Evolutionary conservation across 1,284 basidiomycete genomes (phyloP), one percentile per base, ranked within the genome.

Genomic region (Irpex sp.): DNA sequence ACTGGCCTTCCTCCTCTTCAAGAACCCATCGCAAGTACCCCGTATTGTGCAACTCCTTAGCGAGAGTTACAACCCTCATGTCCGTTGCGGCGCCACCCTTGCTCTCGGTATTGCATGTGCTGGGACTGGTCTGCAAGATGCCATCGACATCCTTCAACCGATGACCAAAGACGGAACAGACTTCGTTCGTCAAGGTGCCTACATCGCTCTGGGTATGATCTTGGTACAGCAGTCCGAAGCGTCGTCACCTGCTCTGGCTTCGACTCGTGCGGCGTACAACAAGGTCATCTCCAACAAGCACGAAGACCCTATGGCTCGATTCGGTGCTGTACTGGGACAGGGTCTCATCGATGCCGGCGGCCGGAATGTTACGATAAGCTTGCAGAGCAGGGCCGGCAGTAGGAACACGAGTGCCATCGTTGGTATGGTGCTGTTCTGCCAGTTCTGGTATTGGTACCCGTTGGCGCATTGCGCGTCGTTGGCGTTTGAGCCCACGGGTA

Each of bases 401-500:
- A 85, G 84, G 68, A 96, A 97, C 75, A 96, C 94, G 69, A 92
- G 86, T 62, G 94, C 96, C 2, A 93, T 98, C 66, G 94, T 98
- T 48, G 96, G 96, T 34, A 96, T 98, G 92, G 88, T 91, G 15
- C 77, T 98, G 72, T 98, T 98, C 80, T 94, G 92, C 71, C 96
- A 98, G 75, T 98, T 98, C 79, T 98, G 96, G 96, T 98, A 98
- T 75, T 98, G 96, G 96, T 98, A 96, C 78, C 96, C 96, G 40
- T 81, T 98, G 34, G 94, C 95, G n/a, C 96, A 97, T 72, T 95
- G 92, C 69, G 90, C 93, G 15, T 92, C 90, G 70, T 80, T 98
- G 67, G 90, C 95, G 1, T 97, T 98, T 76, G 91, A 93, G 66
- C 95, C 96, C 2, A 98, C 96, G 11, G 94, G 92, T 9, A 89